phyloP scores from a whole-genome alignment of 192 early-diverging fungal species.

The Pecoramyces ruminantium region DNA sequence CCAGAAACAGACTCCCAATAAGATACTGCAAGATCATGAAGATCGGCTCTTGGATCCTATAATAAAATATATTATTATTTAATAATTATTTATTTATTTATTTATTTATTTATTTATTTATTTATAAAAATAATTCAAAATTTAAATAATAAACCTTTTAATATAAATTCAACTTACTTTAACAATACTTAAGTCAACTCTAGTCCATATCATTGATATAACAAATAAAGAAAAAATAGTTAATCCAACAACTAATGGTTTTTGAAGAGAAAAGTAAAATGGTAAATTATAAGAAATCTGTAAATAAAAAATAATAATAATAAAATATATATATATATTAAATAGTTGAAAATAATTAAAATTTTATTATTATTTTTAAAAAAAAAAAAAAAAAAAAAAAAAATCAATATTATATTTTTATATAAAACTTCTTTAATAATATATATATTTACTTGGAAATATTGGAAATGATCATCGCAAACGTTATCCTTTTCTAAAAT shows the following conservation, averaged over 20 bases:
- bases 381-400: too few species aligned
- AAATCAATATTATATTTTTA: too few species aligned
- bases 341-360: neutral
- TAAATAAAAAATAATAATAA: neutral
- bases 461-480: constrained; percentile 42
- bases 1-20: neutral
- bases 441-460: constrained; percentile 7
- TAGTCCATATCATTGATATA: constrained; percentile 11
- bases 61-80: neutral
- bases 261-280: constrained; percentile 9
- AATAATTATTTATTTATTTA: too few species aligned
- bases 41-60: neutral
- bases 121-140: too few species aligned
- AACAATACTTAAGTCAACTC: constrained; percentile 23
- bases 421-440: too few species aligned
- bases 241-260: constrained; percentile 18
- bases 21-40: neutral
- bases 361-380: too few species aligned
- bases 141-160: too few species aligned
- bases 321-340: neutral
- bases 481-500: constrained; percentile 51
- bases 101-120: too few species aligned
- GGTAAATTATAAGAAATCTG: constrained; percentile 24
- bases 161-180: constrained; percentile 2
- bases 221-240: constrained; percentile 16